Percentiles rank a stretch among this genome's conserved stretches.
These are phyloP conservation scores for Debaryomyces maramus DNA, from an alignment of 805 yeast species.

Conservation along the genomic window DNA sequence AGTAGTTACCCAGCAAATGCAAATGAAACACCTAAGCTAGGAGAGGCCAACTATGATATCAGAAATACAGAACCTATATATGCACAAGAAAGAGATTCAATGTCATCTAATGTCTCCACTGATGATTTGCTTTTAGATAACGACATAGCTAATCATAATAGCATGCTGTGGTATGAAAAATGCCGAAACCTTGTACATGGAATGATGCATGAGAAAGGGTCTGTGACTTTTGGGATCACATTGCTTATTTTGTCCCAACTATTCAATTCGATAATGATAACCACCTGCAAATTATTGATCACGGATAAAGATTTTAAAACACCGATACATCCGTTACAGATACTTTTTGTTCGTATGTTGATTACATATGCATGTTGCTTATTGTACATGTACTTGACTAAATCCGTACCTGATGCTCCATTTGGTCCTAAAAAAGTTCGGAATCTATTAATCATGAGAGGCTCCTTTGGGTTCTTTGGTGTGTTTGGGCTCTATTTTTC, in stretches of 20 bases:
- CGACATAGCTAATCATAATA: neutral
- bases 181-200: neutral
- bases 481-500: slow-evolving; percentile 79
- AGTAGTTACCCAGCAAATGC: no score
- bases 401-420: slow-evolving; percentile 57
- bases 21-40: no score
- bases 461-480: slow-evolving; percentile 74
- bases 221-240: slow-evolving; percentile 58
- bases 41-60: no score
- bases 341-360: slow-evolving; percentile 72
- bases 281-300: slow-evolving; percentile 72
- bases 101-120: neutral
- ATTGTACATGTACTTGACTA: slow-evolving; percentile 51
- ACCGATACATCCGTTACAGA: slow-evolving; percentile 77
- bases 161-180: neutral
- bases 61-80: no score
- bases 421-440: slow-evolving; percentile 68
- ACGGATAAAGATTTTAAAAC: slow-evolving; percentile 57
- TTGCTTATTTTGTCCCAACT: slow-evolving; percentile 63
- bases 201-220: neutral
- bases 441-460: slow-evolving; percentile 56
- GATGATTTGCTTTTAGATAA: neutral
- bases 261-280: slow-evolving; percentile 75
- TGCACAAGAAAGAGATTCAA: no score
- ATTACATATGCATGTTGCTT: slow-evolving; percentile 65